phyloP scores from a whole-genome alignment of 1,284 basidiomycete species.

The Omphalotus olearius region DNA sequence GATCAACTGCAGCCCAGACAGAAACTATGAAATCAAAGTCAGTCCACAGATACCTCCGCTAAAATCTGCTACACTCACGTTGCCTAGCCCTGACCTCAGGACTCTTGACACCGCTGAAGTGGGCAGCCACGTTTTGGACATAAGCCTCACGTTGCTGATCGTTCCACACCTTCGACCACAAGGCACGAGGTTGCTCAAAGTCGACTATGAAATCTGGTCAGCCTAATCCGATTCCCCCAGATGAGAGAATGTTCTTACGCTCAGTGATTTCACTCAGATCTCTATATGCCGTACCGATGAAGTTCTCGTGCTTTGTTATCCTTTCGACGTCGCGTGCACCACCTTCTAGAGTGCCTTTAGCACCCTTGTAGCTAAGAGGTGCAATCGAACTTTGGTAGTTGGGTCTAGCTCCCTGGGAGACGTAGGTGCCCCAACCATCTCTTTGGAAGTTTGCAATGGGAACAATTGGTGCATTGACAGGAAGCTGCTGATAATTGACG shows the following conservation, averaged over 20 bases:
- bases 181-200: constrained; percentile 85
- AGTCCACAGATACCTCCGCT: background rate
- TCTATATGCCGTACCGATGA: constrained; percentile 66
- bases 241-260: constrained; percentile 36
- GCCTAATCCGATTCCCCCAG: background rate
- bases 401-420: constrained; percentile 79
- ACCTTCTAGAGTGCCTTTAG: constrained; percentile 36
- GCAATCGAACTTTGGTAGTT: constrained; percentile 81
- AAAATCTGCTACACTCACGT: constrained; percentile 39
- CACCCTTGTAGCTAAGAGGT: constrained; percentile 49
- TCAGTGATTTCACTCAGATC: constrained; percentile 80
- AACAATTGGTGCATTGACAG: constrained; percentile 78
- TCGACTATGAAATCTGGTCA: constrained; percentile 49
- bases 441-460: constrained; percentile 87
- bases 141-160: constrained; percentile 66
- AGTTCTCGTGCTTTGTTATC: constrained; percentile 65
- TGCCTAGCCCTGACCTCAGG: constrained; percentile 63
- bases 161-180: constrained; percentile 78
- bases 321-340: constrained; percentile 33
- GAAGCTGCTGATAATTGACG: constrained; percentile 84
- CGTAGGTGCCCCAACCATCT: constrained; percentile 63
- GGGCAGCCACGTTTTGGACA: constrained; percentile 74
- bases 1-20: constrained; percentile 77
- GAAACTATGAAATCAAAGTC: constrained; percentile 44
- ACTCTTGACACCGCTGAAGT: constrained; percentile 67